Evolutionary conservation across 1,139 yeast genomes (phyloP).

Genomic region (Waltiozyma sp.): DNA sequence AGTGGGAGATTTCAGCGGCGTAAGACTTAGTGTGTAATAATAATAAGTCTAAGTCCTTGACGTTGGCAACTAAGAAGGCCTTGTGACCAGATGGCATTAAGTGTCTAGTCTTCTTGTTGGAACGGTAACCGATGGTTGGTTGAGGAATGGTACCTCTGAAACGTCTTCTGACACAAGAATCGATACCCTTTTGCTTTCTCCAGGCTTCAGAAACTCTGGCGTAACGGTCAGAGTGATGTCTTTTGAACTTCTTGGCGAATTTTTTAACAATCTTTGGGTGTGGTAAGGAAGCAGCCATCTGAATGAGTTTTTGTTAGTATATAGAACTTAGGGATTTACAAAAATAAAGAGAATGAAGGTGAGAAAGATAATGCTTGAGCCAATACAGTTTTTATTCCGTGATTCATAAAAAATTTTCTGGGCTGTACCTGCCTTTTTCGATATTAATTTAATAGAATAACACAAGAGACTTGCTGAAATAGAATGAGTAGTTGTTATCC

Average conservation of each 20-base stretch:
- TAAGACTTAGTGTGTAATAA: conserved; percentile 95
- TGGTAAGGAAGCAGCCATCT: conserved; percentile 94
- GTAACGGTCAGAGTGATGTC: conserved; percentile 99
- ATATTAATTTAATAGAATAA: too few relatives aligned
- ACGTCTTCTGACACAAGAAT: conserved; percentile 99
- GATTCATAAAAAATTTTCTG: background rate
- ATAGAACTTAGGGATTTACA: background rate
- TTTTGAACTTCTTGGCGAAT: conserved; percentile 98
- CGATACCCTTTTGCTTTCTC: conserved; percentile 99
- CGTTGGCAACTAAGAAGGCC: conserved; percentile 88
- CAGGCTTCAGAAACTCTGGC: conserved; percentile 97
- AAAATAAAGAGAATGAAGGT: background rate
- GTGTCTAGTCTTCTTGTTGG: conserved; percentile 97
- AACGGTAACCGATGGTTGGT: conserved; percentile 99
- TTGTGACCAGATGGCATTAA: conserved; percentile 97
- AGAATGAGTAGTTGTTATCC: too few relatives aligned
- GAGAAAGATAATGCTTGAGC: background rate
- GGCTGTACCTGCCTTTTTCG: too few relatives aligned
- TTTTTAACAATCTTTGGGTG: conserved; percentile 99
- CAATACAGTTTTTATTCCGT: conserved; percentile 3
- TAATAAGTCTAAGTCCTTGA: conserved; percentile 88
- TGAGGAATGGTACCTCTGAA: conserved; percentile 99
- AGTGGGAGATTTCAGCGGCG: conserved; percentile 99
- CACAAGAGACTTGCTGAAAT: too few relatives aligned
- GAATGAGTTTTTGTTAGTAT: conserved; percentile 6